Conservation (phyloP, 257 asterid species). For the Ocimum tenuiflorum region DNA sequence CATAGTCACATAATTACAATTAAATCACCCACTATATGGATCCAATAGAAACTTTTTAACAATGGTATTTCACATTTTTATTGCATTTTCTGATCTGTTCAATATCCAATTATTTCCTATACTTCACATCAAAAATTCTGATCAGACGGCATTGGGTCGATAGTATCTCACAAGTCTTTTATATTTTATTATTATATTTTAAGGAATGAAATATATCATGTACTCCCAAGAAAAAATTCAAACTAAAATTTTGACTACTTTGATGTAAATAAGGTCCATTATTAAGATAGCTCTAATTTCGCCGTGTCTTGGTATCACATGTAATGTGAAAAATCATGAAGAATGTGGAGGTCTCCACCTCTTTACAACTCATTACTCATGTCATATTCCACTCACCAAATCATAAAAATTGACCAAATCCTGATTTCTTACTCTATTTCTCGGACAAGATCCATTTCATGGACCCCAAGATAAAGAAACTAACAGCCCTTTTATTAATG, state of each 20-base stretch:
- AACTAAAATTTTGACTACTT: too few relatives aligned
- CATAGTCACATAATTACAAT: too few relatives aligned
- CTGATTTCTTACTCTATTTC: conserved; percentile 2
- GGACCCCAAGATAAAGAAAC: conserved; percentile 4
- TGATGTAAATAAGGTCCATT: background rate
- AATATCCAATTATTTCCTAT: too few relatives aligned
- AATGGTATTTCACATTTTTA: too few relatives aligned
- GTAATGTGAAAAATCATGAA: background rate
- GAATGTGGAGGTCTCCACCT: conserved; percentile 1
- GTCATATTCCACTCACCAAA: conserved; percentile 19
- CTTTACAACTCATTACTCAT: conserved; percentile 22
- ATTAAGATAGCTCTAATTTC: background rate
- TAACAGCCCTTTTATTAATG: too few relatives aligned
- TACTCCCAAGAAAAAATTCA: too few relatives aligned
- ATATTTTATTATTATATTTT: background rate
- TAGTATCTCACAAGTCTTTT: too few relatives aligned
- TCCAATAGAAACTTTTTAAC: too few relatives aligned
- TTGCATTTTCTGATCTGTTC: too few relatives aligned
- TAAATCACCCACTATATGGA: too few relatives aligned
- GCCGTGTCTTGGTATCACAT: background rate
- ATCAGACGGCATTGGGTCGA: background rate
- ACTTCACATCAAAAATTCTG: background rate
- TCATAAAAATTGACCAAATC: conserved; percentile 7
- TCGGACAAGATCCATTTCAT: conserved; percentile 10
- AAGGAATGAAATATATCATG: background rate